These are phyloP conservation scores for Leccinum boreale DNA, from an alignment of 768 basidiomycete species.

Conservation along the genomic window DNA sequence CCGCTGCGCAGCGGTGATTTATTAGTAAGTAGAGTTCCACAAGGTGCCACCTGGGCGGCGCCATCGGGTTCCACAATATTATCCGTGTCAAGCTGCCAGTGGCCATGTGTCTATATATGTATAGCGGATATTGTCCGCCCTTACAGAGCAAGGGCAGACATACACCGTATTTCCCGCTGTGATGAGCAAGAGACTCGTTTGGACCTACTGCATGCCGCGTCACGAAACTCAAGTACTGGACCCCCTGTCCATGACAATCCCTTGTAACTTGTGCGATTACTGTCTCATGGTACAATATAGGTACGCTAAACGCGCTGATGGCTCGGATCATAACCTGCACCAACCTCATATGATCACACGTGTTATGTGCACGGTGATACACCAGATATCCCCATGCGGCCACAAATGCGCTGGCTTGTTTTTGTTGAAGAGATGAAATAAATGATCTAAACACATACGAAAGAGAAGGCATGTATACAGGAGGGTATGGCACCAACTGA, in stretches of 20 bases:
- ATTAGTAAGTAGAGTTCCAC: neutral
- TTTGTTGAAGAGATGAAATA: constrained; percentile 6
- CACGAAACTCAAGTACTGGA: neutral
- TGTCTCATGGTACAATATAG: neutral
- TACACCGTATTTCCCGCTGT: neutral
- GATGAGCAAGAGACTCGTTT: neutral
- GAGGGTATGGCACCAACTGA: constrained; percentile 31
- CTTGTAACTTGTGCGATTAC: neutral
- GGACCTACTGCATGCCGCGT: neutral
- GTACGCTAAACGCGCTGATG: neutral
- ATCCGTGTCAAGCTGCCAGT: constrained; percentile 51
- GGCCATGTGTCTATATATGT: no score
- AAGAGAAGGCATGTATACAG: constrained; percentile 20
- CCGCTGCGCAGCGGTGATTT: neutral
- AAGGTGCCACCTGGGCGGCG: neutral
- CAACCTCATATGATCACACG: neutral
- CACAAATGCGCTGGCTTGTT: neutral
- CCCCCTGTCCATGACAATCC: neutral
- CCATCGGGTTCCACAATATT: constrained; percentile 38
- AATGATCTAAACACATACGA: constrained; percentile 17
- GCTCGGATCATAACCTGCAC: neutral
- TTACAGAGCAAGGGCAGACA: constrained; percentile 37
- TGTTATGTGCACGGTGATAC: neutral
- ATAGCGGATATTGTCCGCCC: constrained; percentile 47
- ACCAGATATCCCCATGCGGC: neutral